These are phyloP conservation scores for Chlorella sp. DNA, from an alignment of 139 green algal species.

Conservation along the genomic window DNA sequence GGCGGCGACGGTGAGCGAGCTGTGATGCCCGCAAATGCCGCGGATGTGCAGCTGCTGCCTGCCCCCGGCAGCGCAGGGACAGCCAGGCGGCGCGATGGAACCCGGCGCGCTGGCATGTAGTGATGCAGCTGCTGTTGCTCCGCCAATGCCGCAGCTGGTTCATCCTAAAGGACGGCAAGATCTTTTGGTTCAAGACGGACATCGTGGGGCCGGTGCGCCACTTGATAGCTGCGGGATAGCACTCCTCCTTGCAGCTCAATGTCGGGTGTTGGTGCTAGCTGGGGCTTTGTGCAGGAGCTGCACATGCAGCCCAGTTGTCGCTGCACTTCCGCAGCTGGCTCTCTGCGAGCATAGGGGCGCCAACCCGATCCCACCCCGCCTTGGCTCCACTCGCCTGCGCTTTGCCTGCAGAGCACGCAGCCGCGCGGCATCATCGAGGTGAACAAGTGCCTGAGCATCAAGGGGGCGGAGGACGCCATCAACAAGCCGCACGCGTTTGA, in stretches of 20 bases:
- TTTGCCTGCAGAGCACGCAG: slow-evolving; percentile 65
- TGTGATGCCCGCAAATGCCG: neutral
- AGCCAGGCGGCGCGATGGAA: too few relatives aligned
- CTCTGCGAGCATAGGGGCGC: neutral
- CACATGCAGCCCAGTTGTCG: too few relatives aligned
- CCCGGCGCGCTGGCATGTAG: too few relatives aligned
- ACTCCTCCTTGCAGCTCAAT: neutral
- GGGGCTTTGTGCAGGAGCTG: too few relatives aligned
- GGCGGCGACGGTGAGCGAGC: slow-evolving; percentile 75
- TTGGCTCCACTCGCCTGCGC: too few relatives aligned
- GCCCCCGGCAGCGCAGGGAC: neutral
- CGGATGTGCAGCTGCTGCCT: too few relatives aligned
- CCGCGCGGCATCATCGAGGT: slow-evolving; percentile 95
- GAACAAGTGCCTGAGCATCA: slow-evolving; percentile 95
- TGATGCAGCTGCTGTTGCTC: neutral
- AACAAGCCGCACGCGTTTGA: slow-evolving; percentile 98
- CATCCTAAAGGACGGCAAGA: slow-evolving; percentile 97
- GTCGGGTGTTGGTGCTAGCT: too few relatives aligned
- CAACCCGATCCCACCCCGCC: neutral
- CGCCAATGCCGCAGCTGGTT: slow-evolving; percentile 84
- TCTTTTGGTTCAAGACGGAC: slow-evolving; percentile 99
- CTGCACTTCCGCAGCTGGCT: too few relatives aligned
- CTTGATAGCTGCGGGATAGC: neutral
- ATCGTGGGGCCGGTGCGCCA: slow-evolving; percentile 75
- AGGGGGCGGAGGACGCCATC: slow-evolving; percentile 95